Evolutionary conservation across 2,329 filamentous ascomycete species (phyloP), one percentile per base, ranked within the genome.

Genomic region (Xylariaceae sp.): DNA sequence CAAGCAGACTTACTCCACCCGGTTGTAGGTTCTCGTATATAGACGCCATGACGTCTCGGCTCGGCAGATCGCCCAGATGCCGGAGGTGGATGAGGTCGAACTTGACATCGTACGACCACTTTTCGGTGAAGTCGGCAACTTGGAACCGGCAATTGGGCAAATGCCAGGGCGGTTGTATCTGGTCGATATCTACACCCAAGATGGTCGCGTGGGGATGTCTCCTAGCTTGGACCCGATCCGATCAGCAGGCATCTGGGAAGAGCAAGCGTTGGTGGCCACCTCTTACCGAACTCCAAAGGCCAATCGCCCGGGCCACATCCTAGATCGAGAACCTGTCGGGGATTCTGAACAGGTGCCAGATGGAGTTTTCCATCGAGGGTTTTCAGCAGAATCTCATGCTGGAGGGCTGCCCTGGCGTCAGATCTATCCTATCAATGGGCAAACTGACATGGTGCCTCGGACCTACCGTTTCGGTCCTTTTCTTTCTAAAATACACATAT

Each of bases 21-120:
- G 59, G 59, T 30, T 48, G 51, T 7, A 64, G 47, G 38, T 57
- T 54, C 39, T 60, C 50, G 28, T 56, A 60, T 17, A 57, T 55
- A 2, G 49, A 46, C 27, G 48, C 44, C 2, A 63, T 18, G 12
- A 58, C 47, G 7, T 47, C 47, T 24, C 54, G 47, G 14, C 38
- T 39, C 3, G 50, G 39, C 9, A 60, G 27, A 24, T 17, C 30
- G 13, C 47, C 47, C 6, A 59, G 41, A 47, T 57, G 57, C 7
- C 57, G 55, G 9, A 57, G 47, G 34, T 60, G 56, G 32, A 60
- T 54, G 32, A 55, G 53, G 40, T 60, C 57, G 31, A 60, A 60
- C 13, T 41, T 46, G 17, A 40, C 31, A 21, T 32, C 36, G 14
- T 55, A 45, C 7, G 44, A 31, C 57, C 57, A 60, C 6, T 49